Conservation (phyloP, 306 rosid genomes). For the Vicia sativa region DNA sequence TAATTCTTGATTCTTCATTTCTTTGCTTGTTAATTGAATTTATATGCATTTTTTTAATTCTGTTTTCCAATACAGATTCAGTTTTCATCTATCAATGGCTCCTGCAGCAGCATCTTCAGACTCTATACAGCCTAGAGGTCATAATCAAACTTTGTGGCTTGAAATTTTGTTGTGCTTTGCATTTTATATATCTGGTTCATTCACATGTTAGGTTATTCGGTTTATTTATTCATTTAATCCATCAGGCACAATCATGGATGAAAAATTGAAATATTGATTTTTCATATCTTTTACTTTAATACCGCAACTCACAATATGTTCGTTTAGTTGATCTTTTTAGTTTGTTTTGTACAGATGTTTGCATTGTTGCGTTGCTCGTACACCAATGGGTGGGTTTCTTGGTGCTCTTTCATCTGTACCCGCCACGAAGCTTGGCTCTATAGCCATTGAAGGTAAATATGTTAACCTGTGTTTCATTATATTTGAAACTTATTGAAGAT, state of each 20-base stretch:
- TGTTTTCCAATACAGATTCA: constrained; percentile 48
- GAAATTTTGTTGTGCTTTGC: not conserved
- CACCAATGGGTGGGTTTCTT: constrained; percentile 96
- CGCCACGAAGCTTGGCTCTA: constrained; percentile 92
- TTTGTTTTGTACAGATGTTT: constrained; percentile 72
- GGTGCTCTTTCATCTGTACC: constrained; percentile 82
- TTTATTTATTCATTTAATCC: constrained; percentile 10
- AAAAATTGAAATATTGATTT: constrained; percentile 16
- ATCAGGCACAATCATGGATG: not conserved
- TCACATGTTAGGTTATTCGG: not conserved
- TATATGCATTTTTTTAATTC: not conserved
- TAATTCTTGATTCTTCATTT: constrained; percentile 13
- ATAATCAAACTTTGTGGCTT: constrained; percentile 27
- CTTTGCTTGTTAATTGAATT: constrained; percentile 6
- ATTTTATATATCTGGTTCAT: not conserved
- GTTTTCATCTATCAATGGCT: constrained; percentile 58
- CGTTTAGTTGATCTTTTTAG: constrained; percentile 21
- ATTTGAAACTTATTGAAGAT: constrained; percentile 7
- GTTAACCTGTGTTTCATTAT: constrained; percentile 9
- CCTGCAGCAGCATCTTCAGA: constrained; percentile 66
- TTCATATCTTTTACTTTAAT: constrained; percentile 24
- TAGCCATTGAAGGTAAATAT: constrained; percentile 78
- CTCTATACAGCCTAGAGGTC: constrained; percentile 80
- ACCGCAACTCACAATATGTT: not conserved
- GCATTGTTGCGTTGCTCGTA: constrained; percentile 93